Evolutionary conservation across 768 basidiomycete species (phyloP).

Genomic region (Amanita subjunquillea): DNA sequence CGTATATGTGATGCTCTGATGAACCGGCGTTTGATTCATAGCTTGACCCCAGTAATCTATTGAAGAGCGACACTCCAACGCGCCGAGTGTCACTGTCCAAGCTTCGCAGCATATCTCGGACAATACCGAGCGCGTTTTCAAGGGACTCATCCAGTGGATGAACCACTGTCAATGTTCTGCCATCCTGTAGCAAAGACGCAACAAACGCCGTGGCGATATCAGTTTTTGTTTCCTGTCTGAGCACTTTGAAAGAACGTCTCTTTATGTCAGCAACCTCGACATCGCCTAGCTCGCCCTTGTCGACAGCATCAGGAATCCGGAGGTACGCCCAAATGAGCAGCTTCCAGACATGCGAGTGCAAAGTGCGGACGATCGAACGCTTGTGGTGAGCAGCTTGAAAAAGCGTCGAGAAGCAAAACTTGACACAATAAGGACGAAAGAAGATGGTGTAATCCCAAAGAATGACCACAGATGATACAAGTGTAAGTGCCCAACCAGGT

Average conservation of each 20-base stretch:
- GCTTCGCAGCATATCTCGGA: slow-evolving; percentile 6
- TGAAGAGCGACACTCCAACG: slow-evolving; percentile 3
- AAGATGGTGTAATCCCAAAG: slow-evolving; percentile 36
- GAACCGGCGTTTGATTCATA: background rate
- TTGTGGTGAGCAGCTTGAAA: slow-evolving; percentile 21
- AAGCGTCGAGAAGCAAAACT: slow-evolving; percentile 26
- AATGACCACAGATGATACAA: slow-evolving; percentile 35
- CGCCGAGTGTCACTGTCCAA: slow-evolving; percentile 1
- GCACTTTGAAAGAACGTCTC: slow-evolving; percentile 25
- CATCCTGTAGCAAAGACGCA: slow-evolving; percentile 23
- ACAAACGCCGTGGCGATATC: slow-evolving; percentile 35
- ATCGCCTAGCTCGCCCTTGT: slow-evolving; percentile 9
- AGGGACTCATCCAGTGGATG: background rate
- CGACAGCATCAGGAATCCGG: slow-evolving; percentile 20
- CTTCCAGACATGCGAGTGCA: slow-evolving; percentile 40
- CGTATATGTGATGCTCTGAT: background rate
- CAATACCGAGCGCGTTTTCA: slow-evolving; percentile 6
- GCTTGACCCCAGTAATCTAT: slow-evolving; percentile 1
- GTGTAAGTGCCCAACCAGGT: slow-evolving; percentile 33
- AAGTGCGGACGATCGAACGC: slow-evolving; percentile 21
- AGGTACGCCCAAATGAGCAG: slow-evolving; percentile 48
- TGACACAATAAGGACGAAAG: slow-evolving; percentile 23
- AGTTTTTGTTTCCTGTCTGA: slow-evolving; percentile 35
- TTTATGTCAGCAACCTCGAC: slow-evolving; percentile 10
- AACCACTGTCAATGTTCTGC: background rate